phyloP scores from a whole-genome alignment of 371 early-diverging fungal genomes.

The Circinella umbellata region DNA sequence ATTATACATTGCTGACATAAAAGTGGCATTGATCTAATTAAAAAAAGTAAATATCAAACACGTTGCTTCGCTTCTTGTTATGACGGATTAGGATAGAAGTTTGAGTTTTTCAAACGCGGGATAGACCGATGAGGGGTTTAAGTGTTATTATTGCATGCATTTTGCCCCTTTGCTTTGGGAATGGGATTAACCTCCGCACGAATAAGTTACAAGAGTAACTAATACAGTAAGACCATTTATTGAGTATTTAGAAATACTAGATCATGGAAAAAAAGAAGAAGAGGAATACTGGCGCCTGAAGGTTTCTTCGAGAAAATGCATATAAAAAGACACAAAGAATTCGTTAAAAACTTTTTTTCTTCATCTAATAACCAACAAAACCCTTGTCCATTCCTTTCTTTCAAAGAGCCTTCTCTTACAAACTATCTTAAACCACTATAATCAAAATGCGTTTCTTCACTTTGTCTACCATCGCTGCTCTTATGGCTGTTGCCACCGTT shows the following conservation, averaged over 20 bases:
- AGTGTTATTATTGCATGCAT: not conserved
- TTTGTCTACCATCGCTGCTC: not conserved
- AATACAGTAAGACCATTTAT: no score
- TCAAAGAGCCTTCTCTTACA: not conserved
- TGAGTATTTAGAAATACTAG: no score
- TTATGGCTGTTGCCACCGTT: not conserved
- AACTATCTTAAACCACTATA: not conserved
- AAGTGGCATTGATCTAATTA: no score
- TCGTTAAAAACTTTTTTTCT: no score
- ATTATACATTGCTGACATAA: no score
- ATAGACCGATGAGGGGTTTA: not conserved
- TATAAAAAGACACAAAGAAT: no score
- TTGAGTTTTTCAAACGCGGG: not conserved
- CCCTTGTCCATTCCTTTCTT: not conserved
- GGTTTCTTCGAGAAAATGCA: no score
- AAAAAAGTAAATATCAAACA: no score
- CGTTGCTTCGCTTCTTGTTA: not conserved
- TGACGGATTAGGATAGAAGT: not conserved
- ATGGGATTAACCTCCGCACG: not conserved
- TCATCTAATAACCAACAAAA: no score
- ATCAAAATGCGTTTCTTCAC: not conserved
- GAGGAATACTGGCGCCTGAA: no score
- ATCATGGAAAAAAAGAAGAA: no score
- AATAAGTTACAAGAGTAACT: no score
- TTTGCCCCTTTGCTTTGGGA: not conserved